These are phyloP conservation scores for Solioccasus polychromus DNA, from an alignment of 768 basidiomycete genomes.

Conservation along the genomic window DNA sequence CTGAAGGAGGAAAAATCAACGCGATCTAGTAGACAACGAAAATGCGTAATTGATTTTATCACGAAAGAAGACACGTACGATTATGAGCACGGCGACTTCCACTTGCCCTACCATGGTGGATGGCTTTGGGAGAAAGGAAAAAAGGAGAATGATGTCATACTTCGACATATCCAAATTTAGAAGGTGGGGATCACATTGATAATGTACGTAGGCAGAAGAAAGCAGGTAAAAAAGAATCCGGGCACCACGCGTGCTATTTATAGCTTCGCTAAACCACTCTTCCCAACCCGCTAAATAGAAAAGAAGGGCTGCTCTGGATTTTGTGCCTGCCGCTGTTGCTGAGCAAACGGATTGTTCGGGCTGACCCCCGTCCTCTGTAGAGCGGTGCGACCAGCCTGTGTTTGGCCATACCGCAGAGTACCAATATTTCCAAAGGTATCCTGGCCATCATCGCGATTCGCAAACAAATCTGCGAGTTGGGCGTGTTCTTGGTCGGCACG, in stretches of 20 bases:
- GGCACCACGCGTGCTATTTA: conserved; percentile 6
- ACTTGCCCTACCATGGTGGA: conserved; percentile 16
- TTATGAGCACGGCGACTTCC: conserved; percentile 5
- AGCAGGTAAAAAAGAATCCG: conserved; percentile 7
- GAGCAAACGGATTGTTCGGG: conserved; percentile 64
- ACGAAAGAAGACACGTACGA: conserved; percentile 2
- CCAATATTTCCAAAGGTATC: conserved; percentile 97
- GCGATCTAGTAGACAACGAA: conserved; percentile 48
- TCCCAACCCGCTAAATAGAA: conserved; percentile 47
- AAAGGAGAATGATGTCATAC: conserved; percentile 24
- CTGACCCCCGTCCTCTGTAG: conserved; percentile 46
- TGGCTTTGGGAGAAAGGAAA: not conserved
- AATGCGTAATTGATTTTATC: too few relatives aligned
- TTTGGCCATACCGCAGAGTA: conserved; percentile 64
- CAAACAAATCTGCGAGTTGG: conserved; percentile 78
- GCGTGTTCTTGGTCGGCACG: conserved; percentile 68
- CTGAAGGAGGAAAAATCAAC: conserved; percentile 76
- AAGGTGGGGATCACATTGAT: not conserved
- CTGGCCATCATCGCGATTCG: conserved; percentile 85
- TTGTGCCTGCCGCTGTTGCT: conserved; percentile 52
- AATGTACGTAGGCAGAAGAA: conserved; percentile 12
- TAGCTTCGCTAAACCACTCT: conserved; percentile 2
- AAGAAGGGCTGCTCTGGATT: conserved; percentile 76
- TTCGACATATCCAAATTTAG: conserved; percentile 17
- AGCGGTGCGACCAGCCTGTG: conserved; percentile 49